These are phyloP conservation scores for Euryodendron excelsum DNA, from an alignment of 148 eudicot genomes.

Conservation along the genomic window DNA sequence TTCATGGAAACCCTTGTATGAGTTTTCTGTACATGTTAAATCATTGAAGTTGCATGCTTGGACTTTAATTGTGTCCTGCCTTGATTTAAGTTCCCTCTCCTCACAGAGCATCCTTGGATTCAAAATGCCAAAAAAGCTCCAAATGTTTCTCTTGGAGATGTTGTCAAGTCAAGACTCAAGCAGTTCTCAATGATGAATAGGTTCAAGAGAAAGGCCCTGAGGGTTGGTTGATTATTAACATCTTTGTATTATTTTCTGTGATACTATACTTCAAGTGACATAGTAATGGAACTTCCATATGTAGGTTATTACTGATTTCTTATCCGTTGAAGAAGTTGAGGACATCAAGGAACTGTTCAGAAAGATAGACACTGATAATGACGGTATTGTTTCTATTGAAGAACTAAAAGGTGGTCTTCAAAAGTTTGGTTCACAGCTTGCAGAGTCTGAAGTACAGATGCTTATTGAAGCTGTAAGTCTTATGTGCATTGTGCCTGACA, in stretches of 20 bases:
- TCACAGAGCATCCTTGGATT: constrained; percentile 78
- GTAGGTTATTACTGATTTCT: constrained; percentile 86
- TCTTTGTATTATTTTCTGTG: not conserved
- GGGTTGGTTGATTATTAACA: constrained; percentile 47
- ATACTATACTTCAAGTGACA: constrained; percentile 1
- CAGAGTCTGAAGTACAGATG: constrained; percentile 84
- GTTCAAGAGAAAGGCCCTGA: constrained; percentile 87
- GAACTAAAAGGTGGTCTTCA: constrained; percentile 79
- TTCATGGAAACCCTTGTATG: not conserved
- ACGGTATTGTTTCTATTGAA: constrained; percentile 73
- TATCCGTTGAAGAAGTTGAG: constrained; percentile 79
- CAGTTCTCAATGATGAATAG: constrained; percentile 94
- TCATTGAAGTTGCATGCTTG: not conserved
- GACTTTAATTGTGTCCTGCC: not conserved
- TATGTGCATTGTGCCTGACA: not conserved
- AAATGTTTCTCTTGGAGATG: constrained; percentile 89
- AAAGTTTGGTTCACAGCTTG: constrained; percentile 67
- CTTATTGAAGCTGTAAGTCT: constrained; percentile 91
- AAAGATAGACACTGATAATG: constrained; percentile 80
- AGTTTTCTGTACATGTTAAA: too few species aligned
- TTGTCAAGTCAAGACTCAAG: constrained; percentile 81
- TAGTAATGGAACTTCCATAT: constrained; percentile 11
- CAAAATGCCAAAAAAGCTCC: constrained; percentile 94
- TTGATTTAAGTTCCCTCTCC: not conserved
- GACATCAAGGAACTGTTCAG: constrained; percentile 77